These are phyloP conservation scores for Coccomyxa sp. DNA, from an alignment of 139 green algal genomes.

Conservation along the genomic window DNA sequence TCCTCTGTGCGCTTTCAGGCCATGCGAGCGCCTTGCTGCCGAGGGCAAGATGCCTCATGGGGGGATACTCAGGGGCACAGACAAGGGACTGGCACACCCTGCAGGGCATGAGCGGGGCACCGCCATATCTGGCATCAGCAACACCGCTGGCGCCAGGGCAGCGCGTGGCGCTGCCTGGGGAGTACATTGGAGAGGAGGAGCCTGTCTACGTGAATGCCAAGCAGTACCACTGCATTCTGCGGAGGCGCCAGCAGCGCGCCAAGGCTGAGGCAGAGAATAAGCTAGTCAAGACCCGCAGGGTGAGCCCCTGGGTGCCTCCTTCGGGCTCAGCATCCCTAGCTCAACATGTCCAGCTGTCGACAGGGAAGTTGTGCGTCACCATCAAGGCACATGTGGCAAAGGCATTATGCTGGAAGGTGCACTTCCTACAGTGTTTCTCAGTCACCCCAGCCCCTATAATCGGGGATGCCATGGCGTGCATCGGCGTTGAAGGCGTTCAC, in stretches of 20 bases:
- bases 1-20: not conserved
- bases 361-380: not conserved
- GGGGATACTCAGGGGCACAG: not conserved
- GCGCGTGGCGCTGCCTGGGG: not conserved
- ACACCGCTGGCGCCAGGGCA: not conserved
- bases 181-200: slow-evolving; percentile 13
- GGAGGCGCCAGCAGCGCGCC: slow-evolving; percentile 45
- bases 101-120: no score
- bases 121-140: not conserved
- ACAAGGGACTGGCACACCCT: no score
- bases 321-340: not conserved
- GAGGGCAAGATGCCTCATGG: not conserved
- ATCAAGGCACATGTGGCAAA: not conserved
- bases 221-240: slow-evolving; percentile 70
- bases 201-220: slow-evolving; percentile 79
- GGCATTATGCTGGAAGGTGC: not conserved
- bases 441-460: not conserved
- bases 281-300: slow-evolving; percentile 47
- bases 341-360: not conserved
- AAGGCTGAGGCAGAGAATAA: slow-evolving; percentile 60
- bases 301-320: not conserved
- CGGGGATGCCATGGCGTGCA: not conserved
- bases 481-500: no score
- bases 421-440: not conserved
- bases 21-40: not conserved